Conservation (phyloP, 805 yeast genomes). For the Lipomyces oligophaga region DNA sequence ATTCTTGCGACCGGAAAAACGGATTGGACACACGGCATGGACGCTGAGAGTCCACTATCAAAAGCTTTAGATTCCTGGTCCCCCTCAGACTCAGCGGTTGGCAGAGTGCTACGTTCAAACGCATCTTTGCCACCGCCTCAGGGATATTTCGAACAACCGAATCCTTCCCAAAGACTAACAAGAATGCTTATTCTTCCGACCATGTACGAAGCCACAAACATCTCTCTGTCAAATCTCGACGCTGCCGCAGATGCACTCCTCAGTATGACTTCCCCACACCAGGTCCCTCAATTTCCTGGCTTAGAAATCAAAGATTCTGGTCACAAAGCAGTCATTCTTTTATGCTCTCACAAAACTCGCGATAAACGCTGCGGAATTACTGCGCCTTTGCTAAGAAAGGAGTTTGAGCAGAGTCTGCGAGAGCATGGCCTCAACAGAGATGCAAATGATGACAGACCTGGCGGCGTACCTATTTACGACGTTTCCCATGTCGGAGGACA, state of each 20-base stretch:
- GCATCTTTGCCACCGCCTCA: constrained; percentile 49
- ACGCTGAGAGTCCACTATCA: constrained; percentile 47
- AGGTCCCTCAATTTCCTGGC: constrained; percentile 33
- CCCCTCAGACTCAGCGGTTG: constrained; percentile 30
- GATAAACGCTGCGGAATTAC: constrained; percentile 93
- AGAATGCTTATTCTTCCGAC: constrained; percentile 69
- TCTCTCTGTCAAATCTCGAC: constrained; percentile 45
- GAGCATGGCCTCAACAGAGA: constrained; percentile 74
- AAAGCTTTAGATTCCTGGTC: constrained; percentile 40
- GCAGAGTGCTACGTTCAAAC: constrained; percentile 49
- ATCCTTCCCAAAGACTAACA: constrained; percentile 45
- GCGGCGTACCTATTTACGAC: constrained; percentile 67
- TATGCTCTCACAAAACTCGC: constrained; percentile 88
- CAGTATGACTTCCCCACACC: constrained; percentile 33
- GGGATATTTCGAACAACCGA: constrained; percentile 45
- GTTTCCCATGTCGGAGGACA: constrained; percentile 95
- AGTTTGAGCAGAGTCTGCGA: constrained; percentile 67
- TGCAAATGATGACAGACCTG: constrained; percentile 65
- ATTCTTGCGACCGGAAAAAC: constrained; percentile 77
- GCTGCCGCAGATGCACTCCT: constrained; percentile 46
- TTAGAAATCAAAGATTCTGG: constrained; percentile 33
- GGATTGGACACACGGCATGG: constrained; percentile 82
- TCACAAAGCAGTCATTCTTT: constrained; percentile 50
- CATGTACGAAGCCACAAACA: constrained; percentile 62
- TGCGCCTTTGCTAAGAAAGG: constrained; percentile 83